Evolutionary conservation across 2,329 filamentous ascomycete species (phyloP), one percentile per base, ranked within the genome.

Genomic region (Periconia digitata): DNA sequence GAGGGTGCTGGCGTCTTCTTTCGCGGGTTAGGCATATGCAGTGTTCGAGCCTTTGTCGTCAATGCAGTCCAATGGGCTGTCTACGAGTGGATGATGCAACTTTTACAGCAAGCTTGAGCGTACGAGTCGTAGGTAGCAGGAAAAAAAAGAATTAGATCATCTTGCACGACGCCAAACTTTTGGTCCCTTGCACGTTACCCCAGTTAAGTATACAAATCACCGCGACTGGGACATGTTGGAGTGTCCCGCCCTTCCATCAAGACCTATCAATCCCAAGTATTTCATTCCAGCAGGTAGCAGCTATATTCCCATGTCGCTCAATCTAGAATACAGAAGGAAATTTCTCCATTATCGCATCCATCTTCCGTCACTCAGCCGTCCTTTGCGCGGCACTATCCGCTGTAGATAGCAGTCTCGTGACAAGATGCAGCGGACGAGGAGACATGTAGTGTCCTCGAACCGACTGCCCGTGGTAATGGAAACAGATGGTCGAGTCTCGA

Each of bases 1-100:
- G 90, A 94, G 74, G 86, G 86, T 27, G 71, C 85, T 34, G 76
- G 80, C 41, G 88, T 90, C 21, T 95, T 95, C 77, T 94, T 92
- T 74, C 81, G 89, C 71, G 90, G 89, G 1, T 70, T 97, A 36
- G 84, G 85, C 0, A 79, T 96, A 24, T 97, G 92, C 70, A 95
- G 89, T 70, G 72, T 88, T 8, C 79, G 92, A 58, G 92, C 92
- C 0, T 96, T 97, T 68, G 76, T 95, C 44, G 92, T 96, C 34
- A 96, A 96, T 74, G 92, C 92, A 2, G 87, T 90, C n/a, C 84
- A 86, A 75, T 97, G 92, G 92, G 87, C 87, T 20, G 83, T 90
- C 6, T 96, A 96, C 67, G 92, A 96, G 73, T 90, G 87, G 85
- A 82, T 90, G 62, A 92, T 96, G 87, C 66, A 64, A 43, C 46